Conservation (phyloP, 2,329 filamentous ascomycete species). For the Lachnellula arida region DNA sequence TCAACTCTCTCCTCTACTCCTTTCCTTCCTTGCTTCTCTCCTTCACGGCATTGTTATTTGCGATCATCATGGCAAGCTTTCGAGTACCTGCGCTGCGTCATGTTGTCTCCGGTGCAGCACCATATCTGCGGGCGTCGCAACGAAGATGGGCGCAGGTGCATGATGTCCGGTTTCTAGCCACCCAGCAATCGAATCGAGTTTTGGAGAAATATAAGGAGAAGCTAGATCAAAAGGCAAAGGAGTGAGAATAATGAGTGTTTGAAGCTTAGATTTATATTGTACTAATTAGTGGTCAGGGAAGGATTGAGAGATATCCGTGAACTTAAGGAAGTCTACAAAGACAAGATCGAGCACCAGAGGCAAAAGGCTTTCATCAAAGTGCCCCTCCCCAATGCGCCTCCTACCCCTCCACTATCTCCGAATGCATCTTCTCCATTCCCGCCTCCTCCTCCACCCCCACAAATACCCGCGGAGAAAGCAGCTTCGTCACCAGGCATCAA, state of each 20-base stretch:
- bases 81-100: conserved; percentile 46
- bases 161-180: conserved; percentile 84
- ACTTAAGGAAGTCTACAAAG: conserved; percentile 77
- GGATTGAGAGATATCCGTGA: conserved; percentile 67
- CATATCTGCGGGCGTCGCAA: conserved; percentile 45
- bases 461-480: conserved; percentile 15
- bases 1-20: background rate
- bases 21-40: background rate
- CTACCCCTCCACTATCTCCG: conserved; percentile 34
- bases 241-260: conserved; percentile 35
- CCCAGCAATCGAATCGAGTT: conserved; percentile 64
- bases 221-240: conserved; percentile 73
- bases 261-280: background rate
- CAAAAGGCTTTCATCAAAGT: conserved; percentile 57
- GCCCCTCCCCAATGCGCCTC: conserved; percentile 30
- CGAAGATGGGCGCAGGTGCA: conserved; percentile 88
- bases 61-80: conserved; percentile 43
- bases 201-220: conserved; percentile 85
- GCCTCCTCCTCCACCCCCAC: conserved; percentile 31
- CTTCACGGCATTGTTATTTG: background rate
- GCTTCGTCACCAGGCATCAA: conserved; percentile 41
- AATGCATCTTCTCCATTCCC: conserved; percentile 29
- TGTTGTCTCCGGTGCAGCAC: conserved; percentile 25
- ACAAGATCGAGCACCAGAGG: conserved; percentile 71
- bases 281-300: conserved; percentile 36